These are phyloP conservation scores for Termitomyces sp. DNA, from an alignment of 768 basidiomycete species.

Conservation along the genomic window DNA sequence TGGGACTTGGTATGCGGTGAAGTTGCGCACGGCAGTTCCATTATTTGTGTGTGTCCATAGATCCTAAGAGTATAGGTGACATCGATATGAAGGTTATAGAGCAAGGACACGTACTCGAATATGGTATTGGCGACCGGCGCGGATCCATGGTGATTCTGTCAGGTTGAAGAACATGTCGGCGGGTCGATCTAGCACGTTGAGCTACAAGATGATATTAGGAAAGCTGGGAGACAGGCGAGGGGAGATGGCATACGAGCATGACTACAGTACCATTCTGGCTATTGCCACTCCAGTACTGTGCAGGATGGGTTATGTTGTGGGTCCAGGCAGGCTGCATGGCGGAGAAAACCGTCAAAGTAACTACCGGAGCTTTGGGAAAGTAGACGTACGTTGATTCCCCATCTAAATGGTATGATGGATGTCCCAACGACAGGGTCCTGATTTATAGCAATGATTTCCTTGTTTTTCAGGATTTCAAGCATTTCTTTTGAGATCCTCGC, in stretches of 20 bases:
- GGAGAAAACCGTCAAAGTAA: not conserved
- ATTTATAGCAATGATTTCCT: conserved; percentile 64
- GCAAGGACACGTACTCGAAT: conserved; percentile 42
- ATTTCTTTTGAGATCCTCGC: conserved; percentile 45
- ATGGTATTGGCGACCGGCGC: conserved; percentile 58
- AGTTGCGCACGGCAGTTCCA: conserved; percentile 60
- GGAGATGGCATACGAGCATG: conserved; percentile 48
- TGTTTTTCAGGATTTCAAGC: conserved; percentile 57
- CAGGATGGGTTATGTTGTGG: conserved; percentile 44
- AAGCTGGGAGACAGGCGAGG: not conserved
- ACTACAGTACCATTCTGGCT: conserved; percentile 58
- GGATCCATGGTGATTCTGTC: conserved; percentile 65
- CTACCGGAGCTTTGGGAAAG: not conserved
- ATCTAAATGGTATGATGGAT: conserved; percentile 62
- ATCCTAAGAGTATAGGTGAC: conserved; percentile 39
- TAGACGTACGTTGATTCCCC: conserved; percentile 57
- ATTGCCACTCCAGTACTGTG: conserved; percentile 65
- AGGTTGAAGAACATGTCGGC: conserved; percentile 55
- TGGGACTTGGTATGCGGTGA: conserved; percentile 52
- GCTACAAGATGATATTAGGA: conserved; percentile 25
- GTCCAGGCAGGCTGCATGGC: conserved; percentile 31
- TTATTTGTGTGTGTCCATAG: conserved; percentile 74
- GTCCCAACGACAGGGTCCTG: conserved; percentile 65
- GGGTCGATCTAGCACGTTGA: conserved; percentile 55
- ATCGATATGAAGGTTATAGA: not conserved